A percentile compares a stretch with the other conserved stretches of the same genome.
Conservation (phyloP, 495 filamentous ascomycete genomes). For the Daldinia loculata region DNA sequence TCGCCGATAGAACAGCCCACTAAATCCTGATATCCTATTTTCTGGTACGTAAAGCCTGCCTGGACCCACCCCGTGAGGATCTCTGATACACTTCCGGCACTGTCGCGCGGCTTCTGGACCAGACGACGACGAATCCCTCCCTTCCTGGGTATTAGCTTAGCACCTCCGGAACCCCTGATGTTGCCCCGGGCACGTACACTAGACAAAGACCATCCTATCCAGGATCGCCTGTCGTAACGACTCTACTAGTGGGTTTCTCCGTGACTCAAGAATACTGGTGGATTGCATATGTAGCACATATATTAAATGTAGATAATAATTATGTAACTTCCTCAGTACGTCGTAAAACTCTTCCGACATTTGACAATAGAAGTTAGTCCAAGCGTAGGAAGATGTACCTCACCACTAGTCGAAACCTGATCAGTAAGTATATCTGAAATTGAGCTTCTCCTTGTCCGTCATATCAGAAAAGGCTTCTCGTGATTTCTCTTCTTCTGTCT, state of each 20-base stretch:
- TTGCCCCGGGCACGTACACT: too few species aligned
- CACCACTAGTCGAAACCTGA: background rate
- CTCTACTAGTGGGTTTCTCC: background rate
- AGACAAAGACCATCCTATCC: background rate
- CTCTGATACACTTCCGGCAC: background rate
- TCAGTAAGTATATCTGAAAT: conserved; percentile 53
- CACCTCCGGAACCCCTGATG: too few species aligned
- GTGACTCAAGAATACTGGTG: background rate
- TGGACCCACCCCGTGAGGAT: background rate
- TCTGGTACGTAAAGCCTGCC: background rate
- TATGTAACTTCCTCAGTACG: background rate
- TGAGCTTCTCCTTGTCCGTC: conserved; percentile 68
- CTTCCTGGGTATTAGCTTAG: background rate
- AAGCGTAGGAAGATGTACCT: background rate
- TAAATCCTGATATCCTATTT: background rate
- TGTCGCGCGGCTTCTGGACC: background rate
- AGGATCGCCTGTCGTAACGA: background rate
- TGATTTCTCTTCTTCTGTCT: conserved; percentile 8
- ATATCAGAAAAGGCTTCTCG: conserved; percentile 59
- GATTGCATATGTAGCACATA: background rate
- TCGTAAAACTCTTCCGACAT: background rate
- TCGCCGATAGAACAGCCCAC: background rate
- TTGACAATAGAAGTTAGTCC: background rate
- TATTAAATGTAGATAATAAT: background rate
- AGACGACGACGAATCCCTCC: background rate